Evolutionary conservation across 768 basidiomycete species (phyloP).

Genomic region (Suillus sp.): DNA sequence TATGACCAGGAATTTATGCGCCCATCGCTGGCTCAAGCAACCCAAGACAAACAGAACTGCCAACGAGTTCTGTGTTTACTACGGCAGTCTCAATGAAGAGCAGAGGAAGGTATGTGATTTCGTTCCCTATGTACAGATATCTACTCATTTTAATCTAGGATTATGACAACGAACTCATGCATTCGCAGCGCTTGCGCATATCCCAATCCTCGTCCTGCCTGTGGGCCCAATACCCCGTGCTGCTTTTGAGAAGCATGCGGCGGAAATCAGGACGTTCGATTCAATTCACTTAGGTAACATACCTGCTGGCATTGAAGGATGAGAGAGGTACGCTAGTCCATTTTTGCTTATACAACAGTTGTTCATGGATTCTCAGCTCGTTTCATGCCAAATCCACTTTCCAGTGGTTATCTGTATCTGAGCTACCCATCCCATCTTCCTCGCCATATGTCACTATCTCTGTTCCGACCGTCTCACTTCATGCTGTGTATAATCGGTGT

Average conservation of each 20-base stretch:
- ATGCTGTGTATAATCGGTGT: slow-evolving; percentile 92
- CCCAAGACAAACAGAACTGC: too few relatives aligned
- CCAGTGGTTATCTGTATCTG: slow-evolving; percentile 82
- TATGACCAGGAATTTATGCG: too few relatives aligned
- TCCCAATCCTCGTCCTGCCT: slow-evolving; percentile 86
- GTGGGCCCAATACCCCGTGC: slow-evolving; percentile 72
- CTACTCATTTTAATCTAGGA: too few relatives aligned
- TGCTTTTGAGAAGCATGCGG: slow-evolving; percentile 74
- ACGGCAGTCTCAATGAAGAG: too few relatives aligned
- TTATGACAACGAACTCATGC: slow-evolving; percentile 40
- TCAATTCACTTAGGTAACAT: slow-evolving; percentile 80
- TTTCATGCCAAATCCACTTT: slow-evolving; percentile 77
- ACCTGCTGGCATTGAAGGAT: slow-evolving; percentile 72
- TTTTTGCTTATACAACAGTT: slow-evolving; percentile 7
- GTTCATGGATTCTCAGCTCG: slow-evolving; percentile 52
- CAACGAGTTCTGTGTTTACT: too few relatives aligned
- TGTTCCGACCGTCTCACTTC: slow-evolving; percentile 80
- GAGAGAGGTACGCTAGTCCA: slow-evolving; percentile 58
- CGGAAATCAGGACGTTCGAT: slow-evolving; percentile 73
- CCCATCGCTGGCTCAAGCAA: too few relatives aligned
- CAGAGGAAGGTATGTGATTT: too few relatives aligned
- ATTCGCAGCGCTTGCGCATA: slow-evolving; percentile 83
- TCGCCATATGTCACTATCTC: slow-evolving; percentile 65
- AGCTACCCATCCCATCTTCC: slow-evolving; percentile 76
- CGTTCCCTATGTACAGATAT: too few relatives aligned